Evolutionary conservation across 345 rosid genomes (phyloP), one percentile per base, ranked within the genome.

Genomic region (Citrus sp.): DNA sequence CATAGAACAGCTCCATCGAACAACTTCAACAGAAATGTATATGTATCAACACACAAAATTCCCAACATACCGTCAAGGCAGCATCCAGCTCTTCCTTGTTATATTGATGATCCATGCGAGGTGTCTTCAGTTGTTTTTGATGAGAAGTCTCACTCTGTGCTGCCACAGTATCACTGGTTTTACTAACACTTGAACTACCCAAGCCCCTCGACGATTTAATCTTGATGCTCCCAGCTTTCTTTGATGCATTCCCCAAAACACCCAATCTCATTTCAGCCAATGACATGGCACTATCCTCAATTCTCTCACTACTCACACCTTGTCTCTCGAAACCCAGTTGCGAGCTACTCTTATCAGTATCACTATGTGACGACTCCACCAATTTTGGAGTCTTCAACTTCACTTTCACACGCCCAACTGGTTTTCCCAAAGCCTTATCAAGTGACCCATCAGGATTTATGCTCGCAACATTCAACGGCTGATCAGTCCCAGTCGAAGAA

Each of bases 141-240:
- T 68, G 60, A 67, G 85, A 72, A 80, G 67, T 63, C 59, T 82
- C 91, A 51, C 75, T 87, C 32, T 78, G 79, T 49, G 79, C 70
- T 37, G 55, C 77, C 5, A 75, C 77, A 75, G 70, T 66, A 81
- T 77, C 78, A 63, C 70, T 60, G 73, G 59, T 75, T 82, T 83
- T 88, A 75, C 84, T 87, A 68, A 46, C 54, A 78, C 82, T 77
- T 16, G 89, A 85, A 67, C 86, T 87, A 83, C 84, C 88, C 32
- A 84, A n/a, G 37, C 69, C 67, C 86, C 81, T 90, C 0, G 86
- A 88, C 0, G 96, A 80, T 84, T 89, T 94, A 73, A 92, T 92
- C 87, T 88, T 94, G 56, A 94, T 92, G 77, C 97, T 86, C 72
- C 90, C 93, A 69, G 91, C 86, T 88, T 89, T 96, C 91, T 86